Conservation (phyloP, 1,284 basidiomycete species). For the Mrakiaceae sp. region DNA sequence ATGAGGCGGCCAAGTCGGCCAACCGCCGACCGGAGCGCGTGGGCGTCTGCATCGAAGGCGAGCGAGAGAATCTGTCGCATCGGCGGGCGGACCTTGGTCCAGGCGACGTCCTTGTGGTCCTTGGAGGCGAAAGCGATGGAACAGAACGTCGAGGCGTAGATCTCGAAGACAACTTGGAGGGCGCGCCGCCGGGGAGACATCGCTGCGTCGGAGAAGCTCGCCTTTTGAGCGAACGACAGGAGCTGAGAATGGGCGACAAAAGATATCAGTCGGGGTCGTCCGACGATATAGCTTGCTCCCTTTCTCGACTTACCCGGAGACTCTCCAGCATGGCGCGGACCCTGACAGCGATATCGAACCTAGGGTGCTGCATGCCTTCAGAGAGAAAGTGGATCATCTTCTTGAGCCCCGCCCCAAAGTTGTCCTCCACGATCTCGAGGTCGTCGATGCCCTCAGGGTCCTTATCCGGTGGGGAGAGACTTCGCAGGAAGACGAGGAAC, state of each 20-base stretch:
- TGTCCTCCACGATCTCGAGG: conserved; percentile 39
- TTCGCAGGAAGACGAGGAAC: conserved; percentile 26
- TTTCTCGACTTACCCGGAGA: conserved; percentile 35
- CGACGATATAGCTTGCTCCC: too few relatives aligned
- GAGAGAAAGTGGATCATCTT: conserved; percentile 58
- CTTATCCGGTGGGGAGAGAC: conserved; percentile 15
- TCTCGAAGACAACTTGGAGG: conserved; percentile 28
- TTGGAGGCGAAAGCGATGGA: conserved; percentile 47
- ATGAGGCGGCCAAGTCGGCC: conserved; percentile 19
- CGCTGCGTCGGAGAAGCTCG: not conserved
- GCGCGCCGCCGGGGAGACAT: conserved; percentile 10
- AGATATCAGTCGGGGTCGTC: too few relatives aligned
- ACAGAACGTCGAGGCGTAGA: conserved; percentile 41
- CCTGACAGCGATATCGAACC: conserved; percentile 45
- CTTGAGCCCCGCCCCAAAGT: conserved; percentile 56
- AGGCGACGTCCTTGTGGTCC: conserved; percentile 25
- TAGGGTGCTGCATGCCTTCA: conserved; percentile 63
- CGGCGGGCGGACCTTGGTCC: conserved; percentile 25
- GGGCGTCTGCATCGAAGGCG: conserved; percentile 33
- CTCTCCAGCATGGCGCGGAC: conserved; percentile 50
- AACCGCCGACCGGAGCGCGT: conserved; percentile 24
- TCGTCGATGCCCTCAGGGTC: conserved; percentile 18
- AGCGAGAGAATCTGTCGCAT: conserved; percentile 31
- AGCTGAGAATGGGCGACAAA: not conserved
- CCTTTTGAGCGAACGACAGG: conserved; percentile 15